Evolutionary conservation across 2,329 filamentous ascomycete genomes (phyloP).

Genomic region (Fusarium sp.): DNA sequence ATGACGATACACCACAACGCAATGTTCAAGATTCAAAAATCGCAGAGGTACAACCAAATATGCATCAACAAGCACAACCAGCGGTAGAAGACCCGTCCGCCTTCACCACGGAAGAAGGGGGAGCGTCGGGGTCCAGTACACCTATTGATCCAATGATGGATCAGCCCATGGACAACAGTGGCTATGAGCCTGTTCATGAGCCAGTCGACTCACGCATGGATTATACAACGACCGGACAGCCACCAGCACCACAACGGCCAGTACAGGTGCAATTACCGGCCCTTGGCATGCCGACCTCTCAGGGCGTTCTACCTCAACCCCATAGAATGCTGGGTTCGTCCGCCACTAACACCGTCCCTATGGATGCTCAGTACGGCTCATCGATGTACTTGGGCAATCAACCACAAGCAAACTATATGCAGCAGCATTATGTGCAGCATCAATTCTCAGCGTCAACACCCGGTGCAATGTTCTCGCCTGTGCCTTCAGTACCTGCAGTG

Average conservation of each 20-base stretch:
- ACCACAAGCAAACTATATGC: slow-evolving; percentile 53
- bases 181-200: slow-evolving; percentile 45
- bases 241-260: neutral
- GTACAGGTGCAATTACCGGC: slow-evolving; percentile 42
- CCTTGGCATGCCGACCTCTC: slow-evolving; percentile 33
- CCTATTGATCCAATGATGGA: slow-evolving; percentile 34
- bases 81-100: neutral
- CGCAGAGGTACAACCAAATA: neutral
- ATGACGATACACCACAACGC: neutral
- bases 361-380: slow-evolving; percentile 54
- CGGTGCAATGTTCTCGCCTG: slow-evolving; percentile 43
- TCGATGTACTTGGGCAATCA: slow-evolving; percentile 56
- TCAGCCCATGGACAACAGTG: slow-evolving; percentile 35
- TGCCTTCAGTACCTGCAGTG: slow-evolving; percentile 35
- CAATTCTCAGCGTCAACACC: slow-evolving; percentile 45
- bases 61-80: slow-evolving; percentile 2
- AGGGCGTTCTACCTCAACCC: slow-evolving; percentile 36
- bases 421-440: slow-evolving; percentile 50
- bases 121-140: slow-evolving; percentile 30
- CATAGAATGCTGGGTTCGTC: slow-evolving; percentile 45
- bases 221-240: slow-evolving; percentile 38
- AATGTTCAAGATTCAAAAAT: neutral
- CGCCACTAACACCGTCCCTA: slow-evolving; percentile 41
- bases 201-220: slow-evolving; percentile 42
- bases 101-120: slow-evolving; percentile 10